Evolutionary conservation across 768 basidiomycete genomes (phyloP).

Genomic region (Agrocybe praecox): DNA sequence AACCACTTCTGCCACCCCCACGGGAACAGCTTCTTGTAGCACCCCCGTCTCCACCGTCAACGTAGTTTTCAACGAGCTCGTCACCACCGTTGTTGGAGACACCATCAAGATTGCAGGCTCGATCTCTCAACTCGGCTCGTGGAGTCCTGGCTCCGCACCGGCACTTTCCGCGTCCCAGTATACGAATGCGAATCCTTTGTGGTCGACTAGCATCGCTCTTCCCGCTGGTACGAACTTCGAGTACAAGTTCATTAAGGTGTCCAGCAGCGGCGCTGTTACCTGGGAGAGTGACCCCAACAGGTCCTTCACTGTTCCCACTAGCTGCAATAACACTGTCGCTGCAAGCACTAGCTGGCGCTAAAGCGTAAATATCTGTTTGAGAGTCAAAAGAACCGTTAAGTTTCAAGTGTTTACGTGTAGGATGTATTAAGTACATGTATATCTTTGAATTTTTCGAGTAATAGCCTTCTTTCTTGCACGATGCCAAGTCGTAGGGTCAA

Average conservation of each 20-base stretch:
- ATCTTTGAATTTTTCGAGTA: too few species aligned
- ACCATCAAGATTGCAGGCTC: constrained; percentile 6
- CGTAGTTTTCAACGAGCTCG: constrained; percentile 5
- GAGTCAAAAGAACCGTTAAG: too few species aligned
- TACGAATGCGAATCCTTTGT: constrained; percentile 2
- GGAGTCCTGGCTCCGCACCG: not conserved
- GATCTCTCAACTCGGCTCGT: constrained; percentile 4
- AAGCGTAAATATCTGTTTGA: too few species aligned
- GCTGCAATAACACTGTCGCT: not conserved
- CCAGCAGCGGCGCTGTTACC: constrained; percentile 4
- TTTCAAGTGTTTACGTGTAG: too few species aligned
- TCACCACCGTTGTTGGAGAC: constrained; percentile 4
- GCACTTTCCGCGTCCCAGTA: constrained; percentile 2
- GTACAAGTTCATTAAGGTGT: constrained; percentile 8
- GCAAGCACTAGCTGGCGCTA: not conserved
- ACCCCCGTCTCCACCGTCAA: not conserved
- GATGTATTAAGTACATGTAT: too few species aligned
- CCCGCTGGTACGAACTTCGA: constrained; percentile 1
- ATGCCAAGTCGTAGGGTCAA: too few species aligned
- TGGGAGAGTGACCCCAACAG: constrained; percentile 9
- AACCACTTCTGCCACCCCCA: not conserved
- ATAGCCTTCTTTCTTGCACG: too few species aligned
- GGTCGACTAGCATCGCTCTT: not conserved
- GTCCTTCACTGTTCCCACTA: constrained; percentile 1
- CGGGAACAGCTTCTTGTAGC: not conserved